These are phyloP conservation scores for Mariannaea sp. DNA, from an alignment of 2,329 filamentous ascomycete species.

Conservation along the genomic window DNA sequence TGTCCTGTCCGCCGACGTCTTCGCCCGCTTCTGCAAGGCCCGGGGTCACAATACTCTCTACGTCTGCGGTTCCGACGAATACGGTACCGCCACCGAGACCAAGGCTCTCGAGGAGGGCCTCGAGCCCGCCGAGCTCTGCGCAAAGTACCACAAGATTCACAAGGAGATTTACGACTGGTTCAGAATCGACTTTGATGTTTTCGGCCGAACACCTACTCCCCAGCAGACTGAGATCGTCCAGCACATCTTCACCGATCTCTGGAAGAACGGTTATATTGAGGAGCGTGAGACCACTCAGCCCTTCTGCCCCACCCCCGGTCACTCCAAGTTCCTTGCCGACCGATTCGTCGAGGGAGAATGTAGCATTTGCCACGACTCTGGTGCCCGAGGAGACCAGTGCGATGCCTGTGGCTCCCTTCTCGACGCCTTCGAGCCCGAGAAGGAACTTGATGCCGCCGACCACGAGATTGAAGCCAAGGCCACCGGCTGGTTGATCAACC, in stretches of 20 bases:
- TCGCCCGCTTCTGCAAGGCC: conserved; percentile 78
- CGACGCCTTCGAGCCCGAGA: conserved; percentile 66
- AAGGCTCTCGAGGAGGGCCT: conserved; percentile 89
- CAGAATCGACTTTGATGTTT: conserved; percentile 91
- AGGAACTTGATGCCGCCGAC: conserved; percentile 42
- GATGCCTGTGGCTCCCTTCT: conserved; percentile 75
- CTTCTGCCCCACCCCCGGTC: conserved; percentile 73
- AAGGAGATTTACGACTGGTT: conserved; percentile 96
- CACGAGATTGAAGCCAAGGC: conserved; percentile 44
- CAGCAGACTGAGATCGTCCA: conserved; percentile 94
- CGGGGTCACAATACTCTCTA: conserved; percentile 80
- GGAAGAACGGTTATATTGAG: conserved; percentile 85
- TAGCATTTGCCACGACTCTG: conserved; percentile 72
- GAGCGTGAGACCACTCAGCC: conserved; percentile 88
- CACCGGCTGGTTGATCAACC: conserved; percentile 70
- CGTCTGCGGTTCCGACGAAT: conserved; percentile 89
- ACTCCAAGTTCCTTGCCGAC: conserved; percentile 80
- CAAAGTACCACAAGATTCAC: conserved; percentile 91
- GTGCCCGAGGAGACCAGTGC: conserved; percentile 75
- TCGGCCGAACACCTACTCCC: conserved; percentile 86
- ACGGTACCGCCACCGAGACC: conserved; percentile 94
- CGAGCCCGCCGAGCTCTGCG: conserved; percentile 82
- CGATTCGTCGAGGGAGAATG: conserved; percentile 83
- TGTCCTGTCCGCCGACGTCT: conserved; percentile 88
- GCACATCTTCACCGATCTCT: conserved; percentile 84